Base-by-base conservation (phyloP, 345 rosid genomes). In the Crucihimalaya himalaica region DNA sequence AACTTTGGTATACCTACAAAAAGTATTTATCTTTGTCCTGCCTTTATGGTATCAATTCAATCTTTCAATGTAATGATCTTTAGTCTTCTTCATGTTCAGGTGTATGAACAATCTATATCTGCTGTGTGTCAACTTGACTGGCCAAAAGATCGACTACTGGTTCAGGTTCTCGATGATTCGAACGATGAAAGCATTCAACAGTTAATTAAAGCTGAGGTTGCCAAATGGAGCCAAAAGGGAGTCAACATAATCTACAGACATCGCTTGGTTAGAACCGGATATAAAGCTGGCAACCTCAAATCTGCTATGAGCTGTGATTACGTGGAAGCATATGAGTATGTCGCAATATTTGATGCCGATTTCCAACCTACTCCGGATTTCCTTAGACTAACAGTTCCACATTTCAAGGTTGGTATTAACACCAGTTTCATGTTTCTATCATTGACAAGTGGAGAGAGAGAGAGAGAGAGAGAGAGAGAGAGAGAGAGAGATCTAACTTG, bases 261-360 rank as follows among this genome's bases (percentile, higher is more conserved):
- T 74, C 91, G 97, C 6, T 68, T 83, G 75, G 79, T 85, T 68
- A 83, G 97, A 79, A 90, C 93, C 4, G 97, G 93, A 71, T 90
- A 90, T 58, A 90, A 90, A 84, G 97, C 97, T 66, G 97, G 97
- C 63, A 90, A 90, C 83, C 97, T 90, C 71, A 90, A 88, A 70
- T 90, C 96, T 5, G 93, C 96, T 14, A 88, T 90, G 91, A 76
- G 88, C 72, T 90, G 90, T 73, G 93, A 90, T 70, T 88, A 88
- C 73, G 86, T 88, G 4, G 81, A 79, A 73, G 88, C 82, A 48
- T 88, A 86, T 29, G 92, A 90, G 89, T 88, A 83, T 79, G 97
- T 90, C 40, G 92, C 97, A 5, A 90, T 90, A 62, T 90, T 90
- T 70, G 97, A 90, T 46, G 97, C 97, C 0, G 97, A 90, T 81